These are phyloP conservation scores for Aspergillus arachidicola DNA, from an alignment of 2,329 filamentous ascomycete species.

Conservation along the genomic window DNA sequence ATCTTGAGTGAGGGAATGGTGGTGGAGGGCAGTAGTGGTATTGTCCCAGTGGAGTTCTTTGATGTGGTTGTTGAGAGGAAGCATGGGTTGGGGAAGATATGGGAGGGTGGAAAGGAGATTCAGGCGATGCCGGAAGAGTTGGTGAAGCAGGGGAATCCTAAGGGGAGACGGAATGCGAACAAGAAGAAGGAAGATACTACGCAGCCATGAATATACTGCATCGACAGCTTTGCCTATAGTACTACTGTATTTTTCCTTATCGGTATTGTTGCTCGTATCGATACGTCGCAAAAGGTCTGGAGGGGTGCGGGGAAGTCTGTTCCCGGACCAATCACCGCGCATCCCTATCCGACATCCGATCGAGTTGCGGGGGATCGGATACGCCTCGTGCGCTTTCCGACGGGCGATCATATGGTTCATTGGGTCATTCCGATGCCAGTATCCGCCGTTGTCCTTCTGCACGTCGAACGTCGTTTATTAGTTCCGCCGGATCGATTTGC, in stretches of 20 bases:
- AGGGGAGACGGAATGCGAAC: conserved; percentile 22
- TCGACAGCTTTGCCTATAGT: no score
- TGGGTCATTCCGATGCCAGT: conserved; percentile 14
- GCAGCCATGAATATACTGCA: no score
- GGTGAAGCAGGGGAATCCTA: conserved; percentile 41
- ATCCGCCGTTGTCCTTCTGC: conserved; percentile 6
- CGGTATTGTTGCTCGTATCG: background rate
- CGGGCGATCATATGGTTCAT: conserved; percentile 1
- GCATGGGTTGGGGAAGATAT: conserved; percentile 71
- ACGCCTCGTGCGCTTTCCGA: conserved; percentile 12
- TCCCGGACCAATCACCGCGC: background rate
- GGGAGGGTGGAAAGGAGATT: conserved; percentile 57
- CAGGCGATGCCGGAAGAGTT: conserved; percentile 51
- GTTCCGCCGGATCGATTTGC: background rate
- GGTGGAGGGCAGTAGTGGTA: conserved; percentile 56
- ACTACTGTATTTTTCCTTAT: background rate
- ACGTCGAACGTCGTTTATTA: background rate
- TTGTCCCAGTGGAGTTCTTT: conserved; percentile 70
- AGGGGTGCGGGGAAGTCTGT: background rate
- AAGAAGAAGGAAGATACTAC: conserved; percentile 1
- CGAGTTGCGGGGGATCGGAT: conserved; percentile 26
- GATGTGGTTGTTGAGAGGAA: conserved; percentile 73
- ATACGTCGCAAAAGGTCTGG: background rate
- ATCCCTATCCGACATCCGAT: conserved; percentile 19
- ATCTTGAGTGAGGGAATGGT: conserved; percentile 60